Evolutionary conservation across 768 basidiomycete species (phyloP).

Genomic region (Lactarius akahatsu): DNA sequence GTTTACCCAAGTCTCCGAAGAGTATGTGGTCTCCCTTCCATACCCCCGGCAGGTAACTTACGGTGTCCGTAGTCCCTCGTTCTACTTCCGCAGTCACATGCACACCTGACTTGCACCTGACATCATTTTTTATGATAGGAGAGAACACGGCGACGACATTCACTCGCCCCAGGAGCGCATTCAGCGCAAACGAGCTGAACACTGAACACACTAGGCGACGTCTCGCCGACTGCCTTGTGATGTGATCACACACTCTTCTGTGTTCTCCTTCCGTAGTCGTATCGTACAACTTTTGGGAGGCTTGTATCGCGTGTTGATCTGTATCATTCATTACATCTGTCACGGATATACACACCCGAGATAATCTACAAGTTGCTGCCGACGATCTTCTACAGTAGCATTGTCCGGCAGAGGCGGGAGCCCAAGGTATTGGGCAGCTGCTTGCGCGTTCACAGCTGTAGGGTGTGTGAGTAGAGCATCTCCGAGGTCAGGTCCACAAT

Average conservation of each 20-base stretch:
- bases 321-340: not conserved
- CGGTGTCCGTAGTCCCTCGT: conserved; percentile 56
- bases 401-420: too few relatives aligned
- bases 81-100: conserved; percentile 15
- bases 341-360: too few relatives aligned
- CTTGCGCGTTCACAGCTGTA: too few relatives aligned
- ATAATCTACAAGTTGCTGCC: too few relatives aligned
- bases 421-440: too few relatives aligned
- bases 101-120: conserved; percentile 29
- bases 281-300: not conserved
- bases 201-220: conserved; percentile 51
- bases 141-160: conserved; percentile 30
- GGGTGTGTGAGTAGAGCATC: too few relatives aligned
- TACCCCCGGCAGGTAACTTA: conserved; percentile 14
- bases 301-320: conserved; percentile 1
- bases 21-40: conserved; percentile 52
- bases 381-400: too few relatives aligned
- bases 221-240: conserved; percentile 71
- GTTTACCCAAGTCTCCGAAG: conserved; percentile 68
- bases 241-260: conserved; percentile 23
- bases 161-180: conserved; percentile 46
- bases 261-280: not conserved
- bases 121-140: conserved; percentile 61
- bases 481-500: too few relatives aligned
- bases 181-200: conserved; percentile 54